A percentile compares a stretch with the other conserved stretches of the same genome.
phyloP scores from a whole-genome alignment of 441 rosid genomes.

The Corymbia citriodora region DNA sequence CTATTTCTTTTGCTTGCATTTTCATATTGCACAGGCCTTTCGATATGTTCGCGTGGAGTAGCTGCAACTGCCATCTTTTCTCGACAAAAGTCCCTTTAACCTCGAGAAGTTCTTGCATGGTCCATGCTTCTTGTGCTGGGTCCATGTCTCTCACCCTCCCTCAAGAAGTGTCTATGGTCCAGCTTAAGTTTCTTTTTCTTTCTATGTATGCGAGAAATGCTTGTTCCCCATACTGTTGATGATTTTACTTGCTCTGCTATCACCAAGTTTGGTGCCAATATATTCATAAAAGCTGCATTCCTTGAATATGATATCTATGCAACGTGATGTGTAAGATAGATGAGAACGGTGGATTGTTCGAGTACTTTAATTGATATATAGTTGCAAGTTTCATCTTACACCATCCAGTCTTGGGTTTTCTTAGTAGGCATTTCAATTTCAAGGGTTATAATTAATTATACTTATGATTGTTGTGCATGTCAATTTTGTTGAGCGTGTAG shows the following conservation, averaged over 20 bases:
- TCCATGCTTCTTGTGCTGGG: neutral
- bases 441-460: neutral
- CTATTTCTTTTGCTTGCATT: neutral
- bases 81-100: constrained; percentile 15
- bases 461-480: neutral
- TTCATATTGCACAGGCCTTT: neutral
- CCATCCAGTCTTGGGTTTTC: neutral
- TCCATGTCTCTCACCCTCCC: neutral
- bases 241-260: neutral
- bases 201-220: neutral
- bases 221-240: neutral
- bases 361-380: neutral
- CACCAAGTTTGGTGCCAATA: neutral
- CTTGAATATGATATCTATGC: neutral
- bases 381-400: neutral
- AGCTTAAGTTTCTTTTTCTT: neutral
- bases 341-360: neutral
- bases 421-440: neutral
- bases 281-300: neutral
- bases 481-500: neutral
- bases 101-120: neutral
- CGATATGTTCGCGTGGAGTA: neutral
- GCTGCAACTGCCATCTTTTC: constrained; percentile 18
- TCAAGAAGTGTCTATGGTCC: neutral
- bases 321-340: neutral